Evolutionary conservation across 83 land plant species (phyloP).

Genomic region (Thuja plicata): DNA sequence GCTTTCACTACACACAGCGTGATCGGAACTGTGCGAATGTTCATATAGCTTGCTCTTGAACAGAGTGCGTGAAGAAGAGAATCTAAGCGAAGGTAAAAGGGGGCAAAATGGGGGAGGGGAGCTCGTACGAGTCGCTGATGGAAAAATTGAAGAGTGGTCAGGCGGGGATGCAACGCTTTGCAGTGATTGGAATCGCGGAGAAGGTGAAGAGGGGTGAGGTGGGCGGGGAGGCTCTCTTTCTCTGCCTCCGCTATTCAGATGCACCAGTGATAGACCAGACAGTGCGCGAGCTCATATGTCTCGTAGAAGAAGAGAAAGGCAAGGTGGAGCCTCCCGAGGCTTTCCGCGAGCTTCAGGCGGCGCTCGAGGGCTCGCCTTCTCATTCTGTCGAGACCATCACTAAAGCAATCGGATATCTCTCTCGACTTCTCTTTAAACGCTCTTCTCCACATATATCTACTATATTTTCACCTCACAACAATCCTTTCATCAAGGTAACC

Average conservation of each 20-base stretch:
- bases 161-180: slow-evolving; percentile 59
- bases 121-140: slow-evolving; percentile 24
- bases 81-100: no score
- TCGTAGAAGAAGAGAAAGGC: slow-evolving; percentile 30
- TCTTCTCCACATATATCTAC: slow-evolving; percentile 4
- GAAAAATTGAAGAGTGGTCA: slow-evolving; percentile 42
- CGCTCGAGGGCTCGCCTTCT: slow-evolving; percentile 48
- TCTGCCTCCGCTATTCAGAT: slow-evolving; percentile 44
- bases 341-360: slow-evolving; percentile 62
- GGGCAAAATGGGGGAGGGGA: not conserved
- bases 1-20: no score
- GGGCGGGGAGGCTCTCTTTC: slow-evolving; percentile 43
- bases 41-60: no score
- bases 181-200: slow-evolving; percentile 59
- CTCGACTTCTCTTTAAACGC: slow-evolving; percentile 31
- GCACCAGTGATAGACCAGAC: slow-evolving; percentile 64
- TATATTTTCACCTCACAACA: slow-evolving; percentile 23
- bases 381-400: slow-evolving; percentile 36
- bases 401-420: slow-evolving; percentile 61
- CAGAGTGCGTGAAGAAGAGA: no score
- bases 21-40: no score
- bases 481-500: slow-evolving; percentile 66
- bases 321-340: slow-evolving; percentile 29
- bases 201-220: slow-evolving; percentile 40
- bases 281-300: slow-evolving; percentile 58